Conservation (phyloP, 148 eudicot genomes). For the Heliosperma pusillum region DNA sequence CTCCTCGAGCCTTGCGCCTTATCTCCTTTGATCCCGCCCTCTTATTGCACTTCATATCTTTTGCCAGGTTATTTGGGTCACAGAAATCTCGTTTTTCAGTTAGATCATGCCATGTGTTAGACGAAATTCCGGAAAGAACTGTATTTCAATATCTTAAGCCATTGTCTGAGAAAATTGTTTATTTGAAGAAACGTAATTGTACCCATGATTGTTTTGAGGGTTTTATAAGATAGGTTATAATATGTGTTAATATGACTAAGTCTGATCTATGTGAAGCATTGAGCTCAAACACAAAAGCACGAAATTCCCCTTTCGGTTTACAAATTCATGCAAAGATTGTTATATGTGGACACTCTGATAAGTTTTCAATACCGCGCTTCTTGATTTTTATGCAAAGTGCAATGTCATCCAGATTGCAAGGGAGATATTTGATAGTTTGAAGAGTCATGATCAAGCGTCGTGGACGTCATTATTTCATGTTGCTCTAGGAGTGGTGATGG, state of each 20-base stretch:
- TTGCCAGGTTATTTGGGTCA: too few species aligned
- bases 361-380: conserved; percentile 35
- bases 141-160: neutral
- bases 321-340: conserved; percentile 38
- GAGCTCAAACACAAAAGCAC: conserved; percentile 32
- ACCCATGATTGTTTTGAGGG: neutral
- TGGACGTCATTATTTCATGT: too few species aligned
- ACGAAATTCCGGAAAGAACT: conserved; percentile 21
- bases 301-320: conserved; percentile 29
- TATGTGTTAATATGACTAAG: too few species aligned
- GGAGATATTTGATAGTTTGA: too few species aligned
- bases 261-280: conserved; percentile 32
- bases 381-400: too few species aligned
- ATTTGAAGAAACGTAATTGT: neutral
- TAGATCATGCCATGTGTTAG: conserved; percentile 23
- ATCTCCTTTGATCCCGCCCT: too few species aligned
- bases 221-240: too few species aligned
- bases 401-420: too few species aligned
- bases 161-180: neutral
- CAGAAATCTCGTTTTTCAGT: neutral
- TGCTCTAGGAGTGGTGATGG: too few species aligned
- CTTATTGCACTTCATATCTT: too few species aligned
- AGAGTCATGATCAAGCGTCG: too few species aligned
- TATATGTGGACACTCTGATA: conserved; percentile 28
- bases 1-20: too few species aligned